Evolutionary conservation across 768 basidiomycete genomes (phyloP).

Genomic region (Podaxis rugospora): DNA sequence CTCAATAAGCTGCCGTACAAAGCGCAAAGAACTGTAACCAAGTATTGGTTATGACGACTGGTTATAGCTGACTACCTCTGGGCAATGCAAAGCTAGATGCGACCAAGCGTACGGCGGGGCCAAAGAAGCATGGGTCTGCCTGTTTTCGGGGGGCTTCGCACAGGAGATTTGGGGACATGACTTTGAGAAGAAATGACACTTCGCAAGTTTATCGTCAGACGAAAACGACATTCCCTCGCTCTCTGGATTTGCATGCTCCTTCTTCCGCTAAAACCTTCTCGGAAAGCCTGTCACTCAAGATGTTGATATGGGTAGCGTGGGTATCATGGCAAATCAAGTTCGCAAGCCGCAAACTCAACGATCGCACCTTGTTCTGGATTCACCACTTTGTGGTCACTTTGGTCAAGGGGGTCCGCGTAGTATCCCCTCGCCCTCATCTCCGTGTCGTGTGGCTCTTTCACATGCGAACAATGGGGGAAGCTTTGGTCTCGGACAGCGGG

Average conservation of each 20-base stretch:
- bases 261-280: conserved; percentile 11
- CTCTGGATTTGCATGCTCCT: conserved; percentile 6
- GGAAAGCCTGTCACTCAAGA: conserved; percentile 11
- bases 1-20: background rate
- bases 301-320: conserved; percentile 10
- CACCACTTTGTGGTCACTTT: conserved; percentile 2
- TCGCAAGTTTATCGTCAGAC: background rate
- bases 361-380: conserved; percentile 3
- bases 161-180: background rate
- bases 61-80: background rate
- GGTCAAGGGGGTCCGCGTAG: background rate
- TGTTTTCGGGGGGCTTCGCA: background rate
- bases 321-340: background rate
- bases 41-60: too few relatives aligned
- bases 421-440: background rate
- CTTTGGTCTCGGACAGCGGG: conserved; percentile 8
- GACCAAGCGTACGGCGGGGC: background rate
- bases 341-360: background rate
- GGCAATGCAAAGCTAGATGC: background rate
- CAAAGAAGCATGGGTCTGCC: background rate
- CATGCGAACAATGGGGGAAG: background rate
- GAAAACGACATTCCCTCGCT: conserved; percentile 9
- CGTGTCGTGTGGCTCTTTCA: background rate
- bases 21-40: background rate
- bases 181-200: conserved; percentile 8